phyloP scores from a whole-genome alignment of 495 filamentous ascomycete species.

The Aspergillus heteromorphus region DNA sequence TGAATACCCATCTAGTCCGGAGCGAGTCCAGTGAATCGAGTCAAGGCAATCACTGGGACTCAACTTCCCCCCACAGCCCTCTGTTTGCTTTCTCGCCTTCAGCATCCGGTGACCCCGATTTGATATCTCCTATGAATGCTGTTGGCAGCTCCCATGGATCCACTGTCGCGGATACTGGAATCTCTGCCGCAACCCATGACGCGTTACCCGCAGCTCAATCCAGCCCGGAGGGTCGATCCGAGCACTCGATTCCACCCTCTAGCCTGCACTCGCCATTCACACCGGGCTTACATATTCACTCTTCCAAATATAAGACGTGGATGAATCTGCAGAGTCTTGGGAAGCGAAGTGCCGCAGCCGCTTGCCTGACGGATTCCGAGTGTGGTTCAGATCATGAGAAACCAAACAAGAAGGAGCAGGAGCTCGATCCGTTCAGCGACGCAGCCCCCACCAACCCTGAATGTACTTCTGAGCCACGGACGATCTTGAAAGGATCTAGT shows the following conservation, averaged over 20 bases:
- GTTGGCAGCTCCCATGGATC: neutral
- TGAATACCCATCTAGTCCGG: constrained; percentile 5
- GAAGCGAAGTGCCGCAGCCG: constrained; percentile 25
- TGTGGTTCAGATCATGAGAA: constrained; percentile 5
- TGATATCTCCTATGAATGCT: neutral
- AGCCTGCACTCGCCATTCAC: neutral
- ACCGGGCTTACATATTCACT: neutral
- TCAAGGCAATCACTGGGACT: neutral
- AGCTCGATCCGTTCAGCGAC: neutral
- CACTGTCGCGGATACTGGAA: neutral
- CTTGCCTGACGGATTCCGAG: constrained; percentile 22
- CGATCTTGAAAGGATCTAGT: too few relatives aligned
- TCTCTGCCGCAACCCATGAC: neutral
- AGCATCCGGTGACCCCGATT: neutral
- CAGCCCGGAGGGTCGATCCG: too few relatives aligned
- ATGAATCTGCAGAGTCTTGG: constrained; percentile 3
- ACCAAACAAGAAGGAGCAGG: neutral
- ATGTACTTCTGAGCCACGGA: too few relatives aligned
- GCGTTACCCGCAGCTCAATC: neutral
- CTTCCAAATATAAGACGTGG: constrained; percentile 4
- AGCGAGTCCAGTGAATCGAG: constrained; percentile 1
- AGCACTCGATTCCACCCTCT: too few relatives aligned
- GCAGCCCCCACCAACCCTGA: neutral
- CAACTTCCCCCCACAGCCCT: constrained; percentile 13
- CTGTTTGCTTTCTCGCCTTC: constrained; percentile 15